Evolutionary conservation across 805 yeast species (phyloP), one percentile per base, ranked within the genome.

Genomic region (Ogataea paradorogensis): DNA sequence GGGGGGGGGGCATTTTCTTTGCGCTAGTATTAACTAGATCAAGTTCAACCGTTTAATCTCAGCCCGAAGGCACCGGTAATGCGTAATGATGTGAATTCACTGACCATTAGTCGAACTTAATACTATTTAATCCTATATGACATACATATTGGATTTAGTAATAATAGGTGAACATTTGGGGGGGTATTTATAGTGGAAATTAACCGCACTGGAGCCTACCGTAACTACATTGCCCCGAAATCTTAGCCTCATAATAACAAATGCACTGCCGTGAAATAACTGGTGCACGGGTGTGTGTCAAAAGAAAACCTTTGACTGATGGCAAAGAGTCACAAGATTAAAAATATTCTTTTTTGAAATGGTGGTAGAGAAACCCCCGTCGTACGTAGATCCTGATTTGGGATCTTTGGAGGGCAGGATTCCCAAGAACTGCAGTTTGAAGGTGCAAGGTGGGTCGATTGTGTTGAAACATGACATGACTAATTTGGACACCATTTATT

Each of bases 11-110:
- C 62, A 61, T 62, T 64, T 58, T 38, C 69, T 64, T 59, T 56
- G 43, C 70, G 70, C 70, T 63, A 65, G 70, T 58, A 56, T 62
- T 61, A 63, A 55, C 70, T 65, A 63, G 70, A 56, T 65, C 70
- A 65, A 65, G 70, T 65, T 62, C 67, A 30, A 55, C 70, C 68
- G 70, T 65, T 39, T 65, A 52, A 50, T 65, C 69, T 65, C 70
- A 65, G 70, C 62, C 62, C 40, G 23, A 33, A 36, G 52, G 55
- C 60, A 55, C 58, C 58, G 57, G 60, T 39, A 51, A 52, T 50
- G 59, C 59, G 11, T 33, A 22, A n/a, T 30, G 16, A 29, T 24
- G n/a, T n/a, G 15, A 42, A 15, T 2, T 21, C 32, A 46, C 50
- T 42, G 35, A 46, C 50, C 45, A 29, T 42, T 23, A 24, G 43